Evolutionary conservation across 306 rosid species (phyloP).

Genomic region (Ormosia semicastrata): DNA sequence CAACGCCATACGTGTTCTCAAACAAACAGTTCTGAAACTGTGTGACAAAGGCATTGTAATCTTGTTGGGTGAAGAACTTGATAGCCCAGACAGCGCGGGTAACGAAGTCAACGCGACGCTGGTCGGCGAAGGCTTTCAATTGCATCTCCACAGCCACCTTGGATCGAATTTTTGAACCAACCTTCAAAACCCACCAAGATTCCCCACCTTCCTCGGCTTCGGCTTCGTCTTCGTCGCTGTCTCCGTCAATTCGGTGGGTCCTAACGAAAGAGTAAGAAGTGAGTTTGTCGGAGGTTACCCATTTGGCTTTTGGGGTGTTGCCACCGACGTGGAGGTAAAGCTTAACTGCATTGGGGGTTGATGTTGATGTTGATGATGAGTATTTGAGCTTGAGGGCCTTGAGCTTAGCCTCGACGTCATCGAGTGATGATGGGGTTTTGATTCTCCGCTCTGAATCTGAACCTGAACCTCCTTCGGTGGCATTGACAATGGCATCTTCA

Average conservation of each 20-base stretch:
- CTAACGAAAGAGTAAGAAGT: slow-evolving; percentile 56
- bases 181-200: slow-evolving; percentile 68
- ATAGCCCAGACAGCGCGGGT: slow-evolving; percentile 92
- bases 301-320: slow-evolving; percentile 79
- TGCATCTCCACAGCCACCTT: slow-evolving; percentile 61
- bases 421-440: slow-evolving; percentile 62
- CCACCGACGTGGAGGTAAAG: slow-evolving; percentile 83
- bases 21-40: slow-evolving; percentile 67
- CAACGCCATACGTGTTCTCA: slow-evolving; percentile 70
- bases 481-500: slow-evolving; percentile 37
- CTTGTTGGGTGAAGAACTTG: slow-evolving; percentile 67
- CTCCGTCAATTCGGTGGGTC: slow-evolving; percentile 36
- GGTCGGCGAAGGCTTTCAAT: slow-evolving; percentile 61
- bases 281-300: slow-evolving; percentile 79
- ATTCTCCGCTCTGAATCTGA: slow-evolving; percentile 50
- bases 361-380: slow-evolving; percentile 35
- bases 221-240: neutral
- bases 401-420: slow-evolving; percentile 83
- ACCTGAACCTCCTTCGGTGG: slow-evolving; percentile 33
- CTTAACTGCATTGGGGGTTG: slow-evolving; percentile 66
- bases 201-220: slow-evolving; percentile 48
- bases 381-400: slow-evolving; percentile 83
- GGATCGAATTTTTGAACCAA: slow-evolving; percentile 60
- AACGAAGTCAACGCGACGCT: slow-evolving; percentile 83
- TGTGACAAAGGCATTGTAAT: slow-evolving; percentile 50